Conservation (phyloP, 768 basidiomycete species). For the Termitomyces sp. region DNA sequence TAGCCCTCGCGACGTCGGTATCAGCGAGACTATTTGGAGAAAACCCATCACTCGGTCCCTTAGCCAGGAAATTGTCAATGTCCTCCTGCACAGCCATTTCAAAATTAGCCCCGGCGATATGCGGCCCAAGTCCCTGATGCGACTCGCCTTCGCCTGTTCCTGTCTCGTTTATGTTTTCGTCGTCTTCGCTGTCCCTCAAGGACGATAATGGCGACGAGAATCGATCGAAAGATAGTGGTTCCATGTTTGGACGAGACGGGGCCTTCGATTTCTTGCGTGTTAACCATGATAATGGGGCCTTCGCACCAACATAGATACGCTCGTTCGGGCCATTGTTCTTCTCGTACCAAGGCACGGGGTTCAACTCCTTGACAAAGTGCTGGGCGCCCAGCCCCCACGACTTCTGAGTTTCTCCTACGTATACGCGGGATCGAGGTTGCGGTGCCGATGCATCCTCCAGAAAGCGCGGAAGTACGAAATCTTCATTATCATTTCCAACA, state of each 20-base stretch:
- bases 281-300: slow-evolving; percentile 3
- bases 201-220: slow-evolving; percentile 11
- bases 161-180: not conserved
- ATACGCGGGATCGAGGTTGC: slow-evolving; percentile 16
- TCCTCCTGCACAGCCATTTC: slow-evolving; percentile 17
- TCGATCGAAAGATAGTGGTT: not conserved
- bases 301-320: slow-evolving; percentile 15
- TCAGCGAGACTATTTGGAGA: slow-evolving; percentile 19
- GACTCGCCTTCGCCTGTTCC: slow-evolving; percentile 16
- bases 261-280: not conserved
- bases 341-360: slow-evolving; percentile 10
- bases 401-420: slow-evolving; percentile 26
- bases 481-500: slow-evolving; percentile 16
- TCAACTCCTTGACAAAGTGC: slow-evolving; percentile 7
- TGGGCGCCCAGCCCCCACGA: slow-evolving; percentile 23
- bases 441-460: not conserved
- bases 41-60: slow-evolving; percentile 13
- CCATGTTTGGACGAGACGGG: not conserved
- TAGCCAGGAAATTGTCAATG: slow-evolving; percentile 9
- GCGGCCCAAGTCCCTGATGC: slow-evolving; percentile 5
- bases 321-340: slow-evolving; percentile 7
- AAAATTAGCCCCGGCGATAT: slow-evolving; percentile 12
- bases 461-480: slow-evolving; percentile 16
- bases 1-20: slow-evolving; percentile 20
- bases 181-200: slow-evolving; percentile 1